Conservation (phyloP, 2,329 filamentous ascomycete genomes). For the Fusarium coicis region DNA sequence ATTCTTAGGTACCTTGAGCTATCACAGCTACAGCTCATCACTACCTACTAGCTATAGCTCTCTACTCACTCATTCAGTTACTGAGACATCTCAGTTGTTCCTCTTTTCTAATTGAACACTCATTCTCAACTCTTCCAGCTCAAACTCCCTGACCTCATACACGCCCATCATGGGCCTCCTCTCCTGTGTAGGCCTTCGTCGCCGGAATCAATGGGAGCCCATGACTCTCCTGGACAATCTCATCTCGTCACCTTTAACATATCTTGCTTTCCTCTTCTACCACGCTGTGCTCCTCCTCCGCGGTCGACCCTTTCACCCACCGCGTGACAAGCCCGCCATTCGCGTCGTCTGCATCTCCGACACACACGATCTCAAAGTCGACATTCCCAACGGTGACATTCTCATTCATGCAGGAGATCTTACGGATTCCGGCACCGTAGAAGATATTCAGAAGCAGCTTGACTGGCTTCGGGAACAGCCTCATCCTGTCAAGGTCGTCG, state of each 20-base stretch:
- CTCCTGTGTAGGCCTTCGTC: slow-evolving; percentile 58
- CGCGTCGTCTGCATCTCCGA: slow-evolving; percentile 90
- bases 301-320: slow-evolving; percentile 69
- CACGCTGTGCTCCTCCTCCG: slow-evolving; percentile 73
- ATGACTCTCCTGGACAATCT: slow-evolving; percentile 70
- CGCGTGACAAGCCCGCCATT: slow-evolving; percentile 66
- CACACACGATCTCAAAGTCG: slow-evolving; percentile 75
- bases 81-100: neutral
- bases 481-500: slow-evolving; percentile 82
- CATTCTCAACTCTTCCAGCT: neutral
- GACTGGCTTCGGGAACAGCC: slow-evolving; percentile 83
- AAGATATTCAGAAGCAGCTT: slow-evolving; percentile 82
- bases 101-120: neutral
- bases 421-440: slow-evolving; percentile 75
- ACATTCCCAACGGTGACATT: slow-evolving; percentile 80
- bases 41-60: neutral
- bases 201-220: slow-evolving; percentile 59
- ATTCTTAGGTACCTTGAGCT: too few relatives aligned
- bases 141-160: neutral
- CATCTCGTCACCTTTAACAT: slow-evolving; percentile 74
- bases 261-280: slow-evolving; percentile 71
- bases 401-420: slow-evolving; percentile 92
- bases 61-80: neutral
- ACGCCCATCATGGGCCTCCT: slow-evolving; percentile 57
- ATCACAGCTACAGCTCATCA: neutral